These are phyloP conservation scores for Lactarius vividus DNA, from an alignment of 768 basidiomycete species.

Conservation along the genomic window DNA sequence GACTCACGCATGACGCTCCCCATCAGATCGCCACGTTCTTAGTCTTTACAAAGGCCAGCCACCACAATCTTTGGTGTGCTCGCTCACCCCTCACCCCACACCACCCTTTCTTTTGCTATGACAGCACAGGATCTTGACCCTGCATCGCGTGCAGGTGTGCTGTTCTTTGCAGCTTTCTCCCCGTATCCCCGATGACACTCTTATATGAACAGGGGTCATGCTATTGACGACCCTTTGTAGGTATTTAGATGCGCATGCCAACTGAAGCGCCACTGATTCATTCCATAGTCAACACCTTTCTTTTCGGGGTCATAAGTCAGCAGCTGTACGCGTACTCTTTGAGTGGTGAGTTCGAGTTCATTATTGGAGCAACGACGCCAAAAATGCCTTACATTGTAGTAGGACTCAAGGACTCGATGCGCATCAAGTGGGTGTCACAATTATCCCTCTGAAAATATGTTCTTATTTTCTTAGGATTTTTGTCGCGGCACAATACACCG, in stretches of 20 bases:
- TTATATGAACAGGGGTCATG: background rate
- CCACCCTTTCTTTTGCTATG: background rate
- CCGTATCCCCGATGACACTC: background rate
- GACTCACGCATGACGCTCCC: background rate
- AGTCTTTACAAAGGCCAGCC: background rate
- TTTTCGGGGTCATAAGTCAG: slow-evolving; percentile 9
- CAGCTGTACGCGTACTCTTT: slow-evolving; percentile 10
- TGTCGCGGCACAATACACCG: background rate
- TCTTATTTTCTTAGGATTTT: background rate
- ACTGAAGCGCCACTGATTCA: background rate
- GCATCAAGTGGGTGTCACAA: background rate
- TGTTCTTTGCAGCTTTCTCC: background rate
- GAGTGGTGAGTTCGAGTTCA: background rate
- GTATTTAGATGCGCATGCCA: background rate
- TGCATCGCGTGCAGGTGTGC: background rate
- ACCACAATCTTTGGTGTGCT: background rate
- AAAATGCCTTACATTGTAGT: background rate
- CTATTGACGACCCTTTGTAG: background rate
- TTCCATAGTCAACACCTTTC: background rate
- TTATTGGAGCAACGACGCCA: background rate
- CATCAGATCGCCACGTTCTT: background rate
- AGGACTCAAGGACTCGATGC: slow-evolving; percentile 10
- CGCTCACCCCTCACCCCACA: background rate
- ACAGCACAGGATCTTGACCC: background rate
- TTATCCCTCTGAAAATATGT: background rate